Evolutionary conservation across 768 basidiomycete genomes (phyloP).

Genomic region (Ramaria rubella): DNA sequence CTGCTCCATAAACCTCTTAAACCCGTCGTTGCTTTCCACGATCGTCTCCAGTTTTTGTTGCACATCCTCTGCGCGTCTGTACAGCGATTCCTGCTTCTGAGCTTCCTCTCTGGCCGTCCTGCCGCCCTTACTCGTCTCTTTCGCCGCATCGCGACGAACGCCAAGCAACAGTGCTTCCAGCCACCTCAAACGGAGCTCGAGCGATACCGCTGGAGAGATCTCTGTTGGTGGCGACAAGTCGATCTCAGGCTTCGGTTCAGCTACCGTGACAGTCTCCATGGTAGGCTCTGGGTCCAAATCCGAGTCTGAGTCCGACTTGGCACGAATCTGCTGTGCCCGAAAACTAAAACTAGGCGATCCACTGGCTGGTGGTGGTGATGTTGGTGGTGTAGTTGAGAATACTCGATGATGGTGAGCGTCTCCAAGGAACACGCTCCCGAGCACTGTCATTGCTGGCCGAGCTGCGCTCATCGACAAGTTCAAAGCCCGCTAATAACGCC

Average conservation of each 20-base stretch:
- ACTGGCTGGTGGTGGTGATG: constrained; percentile 30
- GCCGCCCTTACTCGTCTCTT: constrained; percentile 34
- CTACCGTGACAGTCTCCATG: too few species aligned
- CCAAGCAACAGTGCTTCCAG: constrained; percentile 73
- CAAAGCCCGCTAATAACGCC: neutral
- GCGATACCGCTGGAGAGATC: constrained; percentile 63
- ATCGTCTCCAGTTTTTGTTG: constrained; percentile 50
- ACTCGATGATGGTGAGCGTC: constrained; percentile 64
- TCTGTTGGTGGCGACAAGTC: constrained; percentile 18
- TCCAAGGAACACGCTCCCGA: constrained; percentile 79
- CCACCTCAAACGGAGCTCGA: constrained; percentile 74
- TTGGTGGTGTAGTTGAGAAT: constrained; percentile 45
- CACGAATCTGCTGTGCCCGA: constrained; percentile 22
- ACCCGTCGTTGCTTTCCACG: constrained; percentile 62
- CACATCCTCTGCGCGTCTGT: constrained; percentile 52
- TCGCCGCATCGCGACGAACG: constrained; percentile 39
- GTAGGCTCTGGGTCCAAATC: neutral
- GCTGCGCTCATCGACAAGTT: neutral
- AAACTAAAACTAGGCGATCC: constrained; percentile 12
- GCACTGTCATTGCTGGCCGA: constrained; percentile 36
- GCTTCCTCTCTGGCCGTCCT: constrained; percentile 36
- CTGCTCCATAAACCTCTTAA: constrained; percentile 67
- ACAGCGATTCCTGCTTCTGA: constrained; percentile 34
- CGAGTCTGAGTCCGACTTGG: constrained; percentile 19
- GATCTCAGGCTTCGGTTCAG: constrained; percentile 6